Conservation (phyloP, 306 rosid genomes). For the Acmispon strigosus region DNA sequence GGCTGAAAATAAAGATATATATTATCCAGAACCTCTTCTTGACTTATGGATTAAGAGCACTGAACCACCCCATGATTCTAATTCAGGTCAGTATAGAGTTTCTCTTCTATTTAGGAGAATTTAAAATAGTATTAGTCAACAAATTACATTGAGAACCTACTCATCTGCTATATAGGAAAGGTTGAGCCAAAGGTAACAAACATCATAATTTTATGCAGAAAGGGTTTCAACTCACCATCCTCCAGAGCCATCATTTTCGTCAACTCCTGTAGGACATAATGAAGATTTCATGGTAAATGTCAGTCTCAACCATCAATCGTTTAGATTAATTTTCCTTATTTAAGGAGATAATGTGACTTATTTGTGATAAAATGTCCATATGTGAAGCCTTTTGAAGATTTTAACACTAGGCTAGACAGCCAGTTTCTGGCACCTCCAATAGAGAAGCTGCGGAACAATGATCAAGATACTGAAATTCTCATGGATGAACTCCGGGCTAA, state of each 20-base stretch:
- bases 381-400: slow-evolving; percentile 54
- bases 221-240: slow-evolving; percentile 38
- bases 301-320: slow-evolving; percentile 22
- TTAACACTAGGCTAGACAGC: slow-evolving; percentile 35
- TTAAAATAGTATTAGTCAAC: no score
- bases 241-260: slow-evolving; percentile 49
- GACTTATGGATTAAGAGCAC: slow-evolving; percentile 60
- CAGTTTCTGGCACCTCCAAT: slow-evolving; percentile 20
- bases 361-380: slow-evolving; percentile 21
- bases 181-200: slow-evolving; percentile 5
- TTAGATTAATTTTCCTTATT: slow-evolving; percentile 9
- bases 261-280: slow-evolving; percentile 34
- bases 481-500: slow-evolving; percentile 35
- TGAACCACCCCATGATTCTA: slow-evolving; percentile 45
- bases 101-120: not conserved
- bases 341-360: not conserved
- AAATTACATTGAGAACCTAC: not conserved
- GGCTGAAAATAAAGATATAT: slow-evolving; percentile 36
- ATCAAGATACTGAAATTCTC: slow-evolving; percentile 12
- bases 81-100: slow-evolving; percentile 51
- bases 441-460: slow-evolving; percentile 39
- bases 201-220: slow-evolving; percentile 32
- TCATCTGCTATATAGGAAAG: not conserved
- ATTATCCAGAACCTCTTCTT: slow-evolving; percentile 68
- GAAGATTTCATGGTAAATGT: slow-evolving; percentile 40